phyloP scores from a whole-genome alignment of 306 rosid species.

The Ochetophila trinervis region DNA sequence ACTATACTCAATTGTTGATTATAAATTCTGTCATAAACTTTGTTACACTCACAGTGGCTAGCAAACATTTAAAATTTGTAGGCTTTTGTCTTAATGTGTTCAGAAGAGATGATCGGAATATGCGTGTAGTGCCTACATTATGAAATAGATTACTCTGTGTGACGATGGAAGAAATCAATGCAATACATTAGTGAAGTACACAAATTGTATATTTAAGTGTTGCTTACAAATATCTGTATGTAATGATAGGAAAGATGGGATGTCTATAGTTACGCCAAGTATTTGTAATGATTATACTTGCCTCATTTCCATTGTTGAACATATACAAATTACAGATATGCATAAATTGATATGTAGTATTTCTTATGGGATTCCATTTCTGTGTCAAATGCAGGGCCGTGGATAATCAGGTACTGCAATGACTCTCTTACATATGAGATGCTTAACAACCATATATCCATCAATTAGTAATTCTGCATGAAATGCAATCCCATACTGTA shows the following conservation, averaged over 20 bases:
- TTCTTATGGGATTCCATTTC: slow-evolving; percentile 27
- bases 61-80: no score
- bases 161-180: not conserved
- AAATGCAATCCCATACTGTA: not conserved
- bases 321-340: no score
- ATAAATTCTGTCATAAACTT: not conserved
- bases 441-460: not conserved
- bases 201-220: no score
- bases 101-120: no score
- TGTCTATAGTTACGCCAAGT: not conserved
- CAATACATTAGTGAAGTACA: no score
- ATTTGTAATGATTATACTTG: not conserved
- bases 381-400: slow-evolving; percentile 70
- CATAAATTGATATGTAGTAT: not conserved
- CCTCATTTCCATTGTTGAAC: not conserved
- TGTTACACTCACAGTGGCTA: not conserved
- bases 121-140: no score
- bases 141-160: no score
- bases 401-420: slow-evolving; percentile 79
- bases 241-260: not conserved
- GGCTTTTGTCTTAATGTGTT: not conserved
- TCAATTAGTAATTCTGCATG: not conserved
- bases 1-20: slow-evolving; percentile 13
- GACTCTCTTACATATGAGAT: not conserved
- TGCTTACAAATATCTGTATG: no score